phyloP scores from a whole-genome alignment of 306 rosid species.

The Dryas alaskensis region DNA sequence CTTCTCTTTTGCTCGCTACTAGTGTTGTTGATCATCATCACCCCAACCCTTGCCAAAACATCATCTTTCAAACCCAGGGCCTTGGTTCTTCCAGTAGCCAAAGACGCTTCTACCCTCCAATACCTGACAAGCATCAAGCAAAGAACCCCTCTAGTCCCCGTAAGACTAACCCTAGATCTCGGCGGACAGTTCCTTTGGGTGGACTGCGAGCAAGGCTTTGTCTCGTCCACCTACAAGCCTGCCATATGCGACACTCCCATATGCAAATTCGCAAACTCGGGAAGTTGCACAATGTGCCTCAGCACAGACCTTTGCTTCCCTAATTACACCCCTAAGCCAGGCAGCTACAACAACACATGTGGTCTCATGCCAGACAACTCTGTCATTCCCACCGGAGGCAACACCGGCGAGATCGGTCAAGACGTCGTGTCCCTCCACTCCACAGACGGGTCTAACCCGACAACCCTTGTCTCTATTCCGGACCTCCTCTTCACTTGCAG shows the following conservation, averaged over 20 bases:
- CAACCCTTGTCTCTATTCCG: slow-evolving; percentile 32
- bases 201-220: slow-evolving; percentile 32
- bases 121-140: slow-evolving; percentile 44
- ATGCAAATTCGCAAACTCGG: slow-evolving; percentile 35
- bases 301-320: not conserved
- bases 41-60: slow-evolving; percentile 30
- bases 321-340: slow-evolving; percentile 10
- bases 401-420: slow-evolving; percentile 35
- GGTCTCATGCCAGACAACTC: slow-evolving; percentile 32
- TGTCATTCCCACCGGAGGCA: slow-evolving; percentile 23
- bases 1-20: slow-evolving; percentile 12
- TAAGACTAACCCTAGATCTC: slow-evolving; percentile 47
- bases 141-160: slow-evolving; percentile 47
- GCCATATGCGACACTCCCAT: slow-evolving; percentile 34
- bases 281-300: no score
- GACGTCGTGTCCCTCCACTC: slow-evolving; percentile 51
- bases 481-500: slow-evolving; percentile 49
- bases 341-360: slow-evolving; percentile 35
- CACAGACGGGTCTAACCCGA: slow-evolving; percentile 39
- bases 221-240: slow-evolving; percentile 44
- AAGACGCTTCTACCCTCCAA: slow-evolving; percentile 43
- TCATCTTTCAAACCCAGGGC: slow-evolving; percentile 54
- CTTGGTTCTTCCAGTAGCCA: slow-evolving; percentile 44
- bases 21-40: not conserved
- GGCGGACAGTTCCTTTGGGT: slow-evolving; percentile 57